Conservation (phyloP, 495 filamentous ascomycete species). For the Lasiosphaeria miniovina region DNA sequence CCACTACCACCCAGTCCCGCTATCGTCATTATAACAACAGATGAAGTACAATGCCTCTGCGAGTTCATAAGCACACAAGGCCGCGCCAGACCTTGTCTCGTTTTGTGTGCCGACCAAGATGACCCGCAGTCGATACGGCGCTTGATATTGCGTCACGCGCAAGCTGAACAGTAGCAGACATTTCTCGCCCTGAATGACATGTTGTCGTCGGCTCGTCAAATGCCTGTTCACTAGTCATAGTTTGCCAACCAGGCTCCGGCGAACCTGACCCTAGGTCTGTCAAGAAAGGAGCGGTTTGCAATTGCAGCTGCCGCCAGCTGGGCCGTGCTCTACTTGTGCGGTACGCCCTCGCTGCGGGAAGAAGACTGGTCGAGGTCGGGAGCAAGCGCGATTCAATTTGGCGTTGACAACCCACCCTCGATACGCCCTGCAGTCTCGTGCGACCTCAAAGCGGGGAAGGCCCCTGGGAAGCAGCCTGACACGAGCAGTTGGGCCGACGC, state of each 20-base stretch:
- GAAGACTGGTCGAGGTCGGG: constrained; percentile 2
- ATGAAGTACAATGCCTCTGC: not conserved
- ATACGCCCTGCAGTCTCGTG: not conserved
- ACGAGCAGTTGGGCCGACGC: not conserved
- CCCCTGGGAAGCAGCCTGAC: too few species aligned
- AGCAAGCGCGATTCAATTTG: not conserved
- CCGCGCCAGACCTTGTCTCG: not conserved
- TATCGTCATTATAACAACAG: not conserved
- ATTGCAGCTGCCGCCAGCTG: constrained; percentile 11
- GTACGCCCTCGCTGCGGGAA: constrained; percentile 8
- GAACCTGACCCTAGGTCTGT: not conserved
- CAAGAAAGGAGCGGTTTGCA: constrained; percentile 7
- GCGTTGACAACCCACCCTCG: not conserved
- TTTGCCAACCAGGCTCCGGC: not conserved
- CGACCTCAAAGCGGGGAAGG: not conserved
- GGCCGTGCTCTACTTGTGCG: constrained; percentile 13
- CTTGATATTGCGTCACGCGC: not conserved
- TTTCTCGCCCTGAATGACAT: not conserved
- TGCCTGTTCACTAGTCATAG: not conserved
- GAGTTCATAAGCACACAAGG: not conserved
- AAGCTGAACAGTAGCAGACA: not conserved
- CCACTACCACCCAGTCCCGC: too few species aligned
- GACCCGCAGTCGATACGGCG: not conserved
- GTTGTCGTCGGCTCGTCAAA: not conserved
- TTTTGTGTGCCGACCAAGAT: not conserved